phyloP scores from a whole-genome alignment of 148 eudicot genomes.

The Fagopyrum tataricum region DNA sequence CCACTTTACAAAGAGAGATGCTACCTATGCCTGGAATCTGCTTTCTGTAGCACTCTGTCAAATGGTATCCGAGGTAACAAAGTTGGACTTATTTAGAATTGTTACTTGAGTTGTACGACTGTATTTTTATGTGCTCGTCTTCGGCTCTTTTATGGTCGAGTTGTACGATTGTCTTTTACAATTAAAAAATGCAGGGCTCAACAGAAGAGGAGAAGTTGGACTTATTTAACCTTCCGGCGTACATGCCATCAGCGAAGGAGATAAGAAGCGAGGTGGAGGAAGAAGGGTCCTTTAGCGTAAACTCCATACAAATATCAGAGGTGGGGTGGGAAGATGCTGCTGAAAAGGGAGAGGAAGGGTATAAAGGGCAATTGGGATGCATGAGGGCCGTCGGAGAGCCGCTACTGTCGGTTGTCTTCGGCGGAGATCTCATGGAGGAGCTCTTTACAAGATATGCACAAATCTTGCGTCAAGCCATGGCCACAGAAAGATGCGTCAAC shows the following conservation, averaged over 20 bases:
- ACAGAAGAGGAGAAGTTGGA: background rate
- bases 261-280: background rate
- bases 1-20: background rate
- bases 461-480: background rate
- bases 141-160: too few relatives aligned
- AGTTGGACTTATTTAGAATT: too few relatives aligned
- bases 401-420: background rate
- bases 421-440: too few relatives aligned
- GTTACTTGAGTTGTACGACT: too few relatives aligned
- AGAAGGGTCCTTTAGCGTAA: background rate
- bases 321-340: background rate
- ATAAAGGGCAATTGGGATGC: background rate
- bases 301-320: background rate
- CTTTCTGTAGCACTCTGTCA: background rate
- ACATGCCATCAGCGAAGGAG: background rate
- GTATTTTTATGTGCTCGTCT: too few relatives aligned
- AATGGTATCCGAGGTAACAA: background rate
- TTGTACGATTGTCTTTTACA: too few relatives aligned
- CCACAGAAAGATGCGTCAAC: background rate
- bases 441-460: background rate
- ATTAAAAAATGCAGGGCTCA: too few relatives aligned
- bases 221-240: background rate
- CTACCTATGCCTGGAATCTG: background rate
- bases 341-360: background rate
- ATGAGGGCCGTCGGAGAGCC: background rate